Evolutionary conservation across 169 alveolate genomes (phyloP).

Genomic region (Plasmodium relictum): DNA sequence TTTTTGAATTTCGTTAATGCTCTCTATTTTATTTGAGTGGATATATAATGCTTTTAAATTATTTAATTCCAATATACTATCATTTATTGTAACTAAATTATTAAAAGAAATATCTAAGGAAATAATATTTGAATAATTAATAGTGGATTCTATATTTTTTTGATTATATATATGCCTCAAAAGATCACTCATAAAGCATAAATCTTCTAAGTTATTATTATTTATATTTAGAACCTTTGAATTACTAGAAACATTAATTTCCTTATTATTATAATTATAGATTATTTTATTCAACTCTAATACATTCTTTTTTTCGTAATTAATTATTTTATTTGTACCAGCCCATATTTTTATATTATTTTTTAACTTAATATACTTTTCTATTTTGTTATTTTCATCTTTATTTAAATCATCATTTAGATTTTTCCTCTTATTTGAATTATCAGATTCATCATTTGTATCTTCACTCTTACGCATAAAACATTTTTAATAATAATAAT

Average conservation of each 20-base stretch:
- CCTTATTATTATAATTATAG: slow-evolving; percentile 55
- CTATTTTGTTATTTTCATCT: slow-evolving; percentile 30
- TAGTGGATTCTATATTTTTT: slow-evolving; percentile 8
- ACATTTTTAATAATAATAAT: background rate
- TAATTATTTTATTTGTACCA: slow-evolving; percentile 61
- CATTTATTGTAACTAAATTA: slow-evolving; percentile 21
- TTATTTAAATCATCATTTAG: slow-evolving; percentile 36
- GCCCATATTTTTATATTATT: slow-evolving; percentile 67
- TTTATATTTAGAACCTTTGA: slow-evolving; percentile 49
- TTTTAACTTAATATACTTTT: slow-evolving; percentile 51
- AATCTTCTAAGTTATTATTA: slow-evolving; percentile 45
- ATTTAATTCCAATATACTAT: slow-evolving; percentile 19
- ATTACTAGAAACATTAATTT: slow-evolving; percentile 53
- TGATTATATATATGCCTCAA: slow-evolving; percentile 23
- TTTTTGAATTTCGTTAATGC: slow-evolving; percentile 30
- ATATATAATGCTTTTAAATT: slow-evolving; percentile 49
- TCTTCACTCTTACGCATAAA: slow-evolving; percentile 39
- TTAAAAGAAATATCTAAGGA: slow-evolving; percentile 66
- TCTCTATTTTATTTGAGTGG: slow-evolving; percentile 60
- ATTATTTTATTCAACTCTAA: slow-evolving; percentile 50
- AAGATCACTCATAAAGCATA: slow-evolving; percentile 29
- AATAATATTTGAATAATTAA: slow-evolving; percentile 43
- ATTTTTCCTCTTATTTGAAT: slow-evolving; percentile 49
- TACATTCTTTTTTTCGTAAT: slow-evolving; percentile 37
- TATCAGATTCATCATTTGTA: slow-evolving; percentile 47